Conservation (phyloP, 768 basidiomycete species). For the Scleroderma bovista region DNA sequence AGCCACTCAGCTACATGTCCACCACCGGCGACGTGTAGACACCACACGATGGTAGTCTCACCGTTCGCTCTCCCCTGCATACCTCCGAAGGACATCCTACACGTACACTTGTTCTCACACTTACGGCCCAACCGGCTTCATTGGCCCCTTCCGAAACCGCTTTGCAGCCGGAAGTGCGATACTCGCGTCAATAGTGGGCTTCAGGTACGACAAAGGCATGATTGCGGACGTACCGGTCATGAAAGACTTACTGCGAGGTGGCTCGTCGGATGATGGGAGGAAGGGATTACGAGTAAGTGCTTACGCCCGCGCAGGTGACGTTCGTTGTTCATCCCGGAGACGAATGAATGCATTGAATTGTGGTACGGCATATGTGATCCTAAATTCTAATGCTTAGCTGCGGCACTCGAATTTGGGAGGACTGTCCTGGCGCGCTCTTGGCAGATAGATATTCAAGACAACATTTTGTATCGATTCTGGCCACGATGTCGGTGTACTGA, state of each 20-base stretch:
- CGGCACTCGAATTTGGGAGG: conserved; percentile 74
- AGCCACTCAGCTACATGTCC: too few species aligned
- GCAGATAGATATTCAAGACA: conserved; percentile 66
- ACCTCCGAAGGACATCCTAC: neutral
- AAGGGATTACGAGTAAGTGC: conserved; percentile 69
- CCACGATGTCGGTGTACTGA: conserved; percentile 70
- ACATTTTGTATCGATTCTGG: conserved; percentile 68
- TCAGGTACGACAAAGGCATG: conserved; percentile 83
- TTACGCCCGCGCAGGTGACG: conserved; percentile 12
- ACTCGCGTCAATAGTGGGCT: conserved; percentile 76
- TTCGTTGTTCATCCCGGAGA: conserved; percentile 4
- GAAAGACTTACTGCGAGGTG: conserved; percentile 65
- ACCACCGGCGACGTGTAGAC: too few species aligned
- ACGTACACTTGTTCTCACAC: conserved; percentile 51
- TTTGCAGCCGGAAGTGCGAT: conserved; percentile 64
- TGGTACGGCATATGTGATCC: neutral
- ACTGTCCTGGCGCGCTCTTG: conserved; percentile 61
- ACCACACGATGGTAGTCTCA: conserved; percentile 23
- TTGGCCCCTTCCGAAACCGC: conserved; percentile 58
- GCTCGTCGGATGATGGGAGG: conserved; percentile 68
- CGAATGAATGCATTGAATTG: neutral
- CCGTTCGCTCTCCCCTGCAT: conserved; percentile 6
- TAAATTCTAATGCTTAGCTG: conserved; percentile 44
- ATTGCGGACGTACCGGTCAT: conserved; percentile 85
- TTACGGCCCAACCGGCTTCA: conserved; percentile 67